Evolutionary conservation across 2,329 filamentous ascomycete species (phyloP).

Genomic region (Cadophora gregata): DNA sequence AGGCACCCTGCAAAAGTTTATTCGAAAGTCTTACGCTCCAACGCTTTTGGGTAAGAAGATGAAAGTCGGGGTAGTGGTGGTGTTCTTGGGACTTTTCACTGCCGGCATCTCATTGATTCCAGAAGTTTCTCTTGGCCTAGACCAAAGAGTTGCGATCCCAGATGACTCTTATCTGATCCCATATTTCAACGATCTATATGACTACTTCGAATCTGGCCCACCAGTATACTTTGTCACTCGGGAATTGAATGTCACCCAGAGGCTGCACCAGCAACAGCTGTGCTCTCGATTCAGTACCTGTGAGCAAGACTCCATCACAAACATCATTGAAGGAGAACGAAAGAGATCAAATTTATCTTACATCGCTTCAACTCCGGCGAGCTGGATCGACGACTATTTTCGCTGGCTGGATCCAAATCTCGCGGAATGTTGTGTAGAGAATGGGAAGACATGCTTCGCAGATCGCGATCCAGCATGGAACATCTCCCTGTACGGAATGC

Average conservation of each 20-base stretch:
- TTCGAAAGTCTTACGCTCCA: slow-evolving; percentile 88
- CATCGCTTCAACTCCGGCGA: slow-evolving; percentile 86
- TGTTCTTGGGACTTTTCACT: slow-evolving; percentile 89
- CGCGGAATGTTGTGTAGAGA: slow-evolving; percentile 55
- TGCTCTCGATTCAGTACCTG: slow-evolving; percentile 93
- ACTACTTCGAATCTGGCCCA: slow-evolving; percentile 88
- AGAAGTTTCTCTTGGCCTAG: slow-evolving; percentile 82
- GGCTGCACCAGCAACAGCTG: slow-evolving; percentile 79
- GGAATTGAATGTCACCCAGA: slow-evolving; percentile 77
- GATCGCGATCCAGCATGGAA: slow-evolving; percentile 84
- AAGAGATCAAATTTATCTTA: slow-evolving; percentile 89
- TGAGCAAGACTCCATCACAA: slow-evolving; percentile 80
- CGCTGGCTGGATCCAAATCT: slow-evolving; percentile 92
- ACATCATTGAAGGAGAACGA: slow-evolving; percentile 91
- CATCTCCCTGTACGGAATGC: slow-evolving; percentile 88
- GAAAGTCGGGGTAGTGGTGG: slow-evolving; percentile 75
- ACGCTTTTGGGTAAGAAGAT: slow-evolving; percentile 78
- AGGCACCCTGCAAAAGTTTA: slow-evolving; percentile 82
- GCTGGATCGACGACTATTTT: slow-evolving; percentile 97
- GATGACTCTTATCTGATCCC: slow-evolving; percentile 93
- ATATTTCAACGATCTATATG: slow-evolving; percentile 95
- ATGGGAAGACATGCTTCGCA: slow-evolving; percentile 76
- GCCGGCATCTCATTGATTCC: slow-evolving; percentile 85
- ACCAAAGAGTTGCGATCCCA: slow-evolving; percentile 93
- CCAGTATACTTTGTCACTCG: slow-evolving; percentile 96